Evolutionary conservation across 495 filamentous ascomycete genomes (phyloP).

Genomic region (Amorphotheca resinae): DNA sequence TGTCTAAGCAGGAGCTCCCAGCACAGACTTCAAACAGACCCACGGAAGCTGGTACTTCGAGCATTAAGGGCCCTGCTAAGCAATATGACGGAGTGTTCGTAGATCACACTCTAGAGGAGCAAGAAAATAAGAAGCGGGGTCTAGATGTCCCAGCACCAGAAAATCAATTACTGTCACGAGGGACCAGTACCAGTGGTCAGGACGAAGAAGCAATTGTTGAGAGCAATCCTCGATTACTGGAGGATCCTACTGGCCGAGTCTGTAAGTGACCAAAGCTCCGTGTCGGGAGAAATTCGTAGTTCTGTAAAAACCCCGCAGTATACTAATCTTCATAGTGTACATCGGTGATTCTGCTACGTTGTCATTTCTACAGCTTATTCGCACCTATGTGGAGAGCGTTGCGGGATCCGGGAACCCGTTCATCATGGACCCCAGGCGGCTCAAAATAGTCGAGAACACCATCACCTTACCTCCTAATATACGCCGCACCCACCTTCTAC

Average conservation of each 20-base stretch:
- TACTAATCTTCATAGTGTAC: conserved; percentile 39
- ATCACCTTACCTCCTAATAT: conserved; percentile 31
- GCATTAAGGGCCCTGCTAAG: background rate
- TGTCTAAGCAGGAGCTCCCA: no score
- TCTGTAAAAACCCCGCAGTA: background rate
- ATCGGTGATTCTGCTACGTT: conserved; percentile 63
- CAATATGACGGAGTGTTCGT: no score
- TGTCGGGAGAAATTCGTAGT: no score
- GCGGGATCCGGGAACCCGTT: conserved; percentile 49
- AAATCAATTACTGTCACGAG: background rate
- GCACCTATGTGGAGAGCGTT: conserved; percentile 56
- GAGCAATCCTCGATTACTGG: conserved; percentile 44
- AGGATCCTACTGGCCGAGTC: conserved; percentile 43
- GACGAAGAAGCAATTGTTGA: conserved; percentile 48
- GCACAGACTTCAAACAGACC: background rate
- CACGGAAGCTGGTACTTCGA: background rate
- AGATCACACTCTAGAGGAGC: no score
- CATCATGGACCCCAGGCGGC: conserved; percentile 54
- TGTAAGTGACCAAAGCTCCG: conserved; percentile 28
- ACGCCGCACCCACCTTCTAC: conserved; percentile 30
- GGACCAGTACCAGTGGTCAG: conserved; percentile 21
- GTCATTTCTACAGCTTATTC: conserved; percentile 58
- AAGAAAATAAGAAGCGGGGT: background rate
- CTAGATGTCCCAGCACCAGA: background rate
- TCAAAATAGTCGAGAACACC: conserved; percentile 54